Conservation (phyloP, 2,329 filamentous ascomycete species). For the Neoarthrinium moseri region DNA sequence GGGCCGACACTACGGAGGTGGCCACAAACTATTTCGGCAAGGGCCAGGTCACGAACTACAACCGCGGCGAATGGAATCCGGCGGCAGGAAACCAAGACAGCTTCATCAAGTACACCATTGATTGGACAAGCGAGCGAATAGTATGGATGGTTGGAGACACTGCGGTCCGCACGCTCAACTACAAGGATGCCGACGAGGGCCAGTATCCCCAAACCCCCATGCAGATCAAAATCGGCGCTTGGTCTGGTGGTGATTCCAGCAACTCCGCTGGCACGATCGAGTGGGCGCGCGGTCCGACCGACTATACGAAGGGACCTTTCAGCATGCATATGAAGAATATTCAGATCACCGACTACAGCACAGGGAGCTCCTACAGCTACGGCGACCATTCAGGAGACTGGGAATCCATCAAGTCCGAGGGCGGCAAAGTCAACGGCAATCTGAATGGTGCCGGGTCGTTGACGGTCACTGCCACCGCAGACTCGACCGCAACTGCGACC, state of each 20-base stretch:
- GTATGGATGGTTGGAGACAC: conserved; percentile 82
- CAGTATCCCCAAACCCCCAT: conserved; percentile 96
- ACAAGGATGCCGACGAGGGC: conserved; percentile 62
- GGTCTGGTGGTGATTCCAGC: conserved; percentile 83
- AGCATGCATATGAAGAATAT: conserved; percentile 80
- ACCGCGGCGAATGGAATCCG: conserved; percentile 80
- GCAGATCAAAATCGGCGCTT: conserved; percentile 88
- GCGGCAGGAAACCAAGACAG: conserved; percentile 66
- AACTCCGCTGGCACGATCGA: conserved; percentile 81
- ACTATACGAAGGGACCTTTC: conserved; percentile 82
- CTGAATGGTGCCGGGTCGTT: conserved; percentile 52
- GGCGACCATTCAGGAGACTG: conserved; percentile 74
- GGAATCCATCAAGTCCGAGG: conserved; percentile 79
- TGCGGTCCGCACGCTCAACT: conserved; percentile 73
- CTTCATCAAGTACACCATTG: conserved; percentile 85
- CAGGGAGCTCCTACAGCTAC: conserved; percentile 82
- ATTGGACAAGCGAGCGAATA: conserved; percentile 86
- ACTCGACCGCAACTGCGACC: conserved; percentile 60
- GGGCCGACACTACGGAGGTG: conserved; percentile 72
- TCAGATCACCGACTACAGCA: conserved; percentile 86
- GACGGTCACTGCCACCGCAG: conserved; percentile 56
- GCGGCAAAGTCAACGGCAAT: conserved; percentile 72
- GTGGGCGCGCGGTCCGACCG: conserved; percentile 84
- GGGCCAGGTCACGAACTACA: conserved; percentile 80
- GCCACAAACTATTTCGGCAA: conserved; percentile 98